phyloP scores from a whole-genome alignment of 805 yeast species.

The Wickerhamiella galacta region DNA sequence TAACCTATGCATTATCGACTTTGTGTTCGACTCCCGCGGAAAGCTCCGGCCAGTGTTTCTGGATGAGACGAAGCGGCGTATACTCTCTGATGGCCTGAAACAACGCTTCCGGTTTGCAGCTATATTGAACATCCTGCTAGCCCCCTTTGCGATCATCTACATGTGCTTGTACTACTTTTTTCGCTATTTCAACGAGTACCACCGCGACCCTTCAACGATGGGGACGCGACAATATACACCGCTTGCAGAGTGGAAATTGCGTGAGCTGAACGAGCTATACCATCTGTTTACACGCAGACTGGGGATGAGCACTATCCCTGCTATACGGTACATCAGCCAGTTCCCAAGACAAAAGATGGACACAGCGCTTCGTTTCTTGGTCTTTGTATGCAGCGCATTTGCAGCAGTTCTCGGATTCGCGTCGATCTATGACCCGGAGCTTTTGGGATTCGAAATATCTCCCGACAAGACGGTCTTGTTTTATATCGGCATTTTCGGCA shows the following conservation, averaged over 20 bases:
- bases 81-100: constrained; percentile 49
- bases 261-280: constrained; percentile 86
- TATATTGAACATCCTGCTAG: constrained; percentile 55
- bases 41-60: constrained; percentile 58
- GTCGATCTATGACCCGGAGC: constrained; percentile 73
- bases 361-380: constrained; percentile 37
- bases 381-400: constrained; percentile 75
- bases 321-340: constrained; percentile 70
- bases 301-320: constrained; percentile 60
- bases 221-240: constrained; percentile 85
- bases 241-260: constrained; percentile 81
- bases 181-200: constrained; percentile 83
- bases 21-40: constrained; percentile 67
- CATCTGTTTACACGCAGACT: constrained; percentile 74
- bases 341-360: constrained; percentile 70
- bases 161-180: constrained; percentile 72
- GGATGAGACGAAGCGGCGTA: constrained; percentile 51
- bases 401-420: constrained; percentile 72
- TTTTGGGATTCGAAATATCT: constrained; percentile 74
- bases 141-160: constrained; percentile 77
- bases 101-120: constrained; percentile 83
- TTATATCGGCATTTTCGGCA: constrained; percentile 76
- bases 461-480: constrained; percentile 68
- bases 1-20: constrained; percentile 73
- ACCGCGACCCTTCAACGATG: constrained; percentile 68